A percentile compares a stretch with the other conserved stretches of the same genome.
These are phyloP conservation scores for Ceratocystis cubensis DNA, from an alignment of 2,329 filamentous ascomycete genomes.

Conservation along the genomic window DNA sequence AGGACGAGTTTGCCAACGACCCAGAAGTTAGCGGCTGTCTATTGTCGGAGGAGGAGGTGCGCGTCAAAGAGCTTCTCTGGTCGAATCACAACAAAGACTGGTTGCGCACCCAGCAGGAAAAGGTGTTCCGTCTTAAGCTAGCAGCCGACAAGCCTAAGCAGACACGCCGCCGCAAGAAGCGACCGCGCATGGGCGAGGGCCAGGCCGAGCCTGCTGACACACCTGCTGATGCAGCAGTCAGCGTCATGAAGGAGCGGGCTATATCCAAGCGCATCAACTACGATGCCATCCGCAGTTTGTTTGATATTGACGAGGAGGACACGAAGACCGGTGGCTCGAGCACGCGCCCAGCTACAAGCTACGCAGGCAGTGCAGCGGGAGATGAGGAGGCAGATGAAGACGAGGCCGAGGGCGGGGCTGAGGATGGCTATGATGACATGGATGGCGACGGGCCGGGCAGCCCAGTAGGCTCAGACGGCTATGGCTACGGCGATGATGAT, in stretches of 20 bases:
- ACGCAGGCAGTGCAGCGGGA: constrained; percentile 28
- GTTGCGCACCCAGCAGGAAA: constrained; percentile 74
- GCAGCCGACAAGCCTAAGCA: constrained; percentile 45
- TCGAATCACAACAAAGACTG: constrained; percentile 90
- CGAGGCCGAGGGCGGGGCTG: constrained; percentile 29
- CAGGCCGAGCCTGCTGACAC: constrained; percentile 53
- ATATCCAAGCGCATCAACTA: constrained; percentile 70
- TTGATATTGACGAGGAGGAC: constrained; percentile 31
- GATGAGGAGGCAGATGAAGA: constrained; percentile 29
- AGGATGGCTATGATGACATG: constrained; percentile 27
- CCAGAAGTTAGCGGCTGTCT: constrained; percentile 74
- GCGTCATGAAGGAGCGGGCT: constrained; percentile 53
- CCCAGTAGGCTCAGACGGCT: constrained; percentile 26
- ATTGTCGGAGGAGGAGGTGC: constrained; percentile 58
- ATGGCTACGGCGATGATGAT: constrained; percentile 29
- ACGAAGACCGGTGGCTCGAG: constrained; percentile 31
- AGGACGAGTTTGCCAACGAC: constrained; percentile 79
- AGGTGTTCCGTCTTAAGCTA: constrained; percentile 61
- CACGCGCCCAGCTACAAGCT: constrained; percentile 40
- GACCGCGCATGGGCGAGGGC: constrained; percentile 49
- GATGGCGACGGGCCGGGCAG: constrained; percentile 29
- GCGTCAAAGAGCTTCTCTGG: constrained; percentile 85
- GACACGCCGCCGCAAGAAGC: constrained; percentile 42
- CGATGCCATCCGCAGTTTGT: constrained; percentile 46
- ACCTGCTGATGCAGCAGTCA: constrained; percentile 55